A percentile compares a stretch with the other conserved stretches of the same genome.
These are phyloP conservation scores for Knoxia roxburghii DNA, from an alignment of 257 asterid genomes.

Conservation along the genomic window DNA sequence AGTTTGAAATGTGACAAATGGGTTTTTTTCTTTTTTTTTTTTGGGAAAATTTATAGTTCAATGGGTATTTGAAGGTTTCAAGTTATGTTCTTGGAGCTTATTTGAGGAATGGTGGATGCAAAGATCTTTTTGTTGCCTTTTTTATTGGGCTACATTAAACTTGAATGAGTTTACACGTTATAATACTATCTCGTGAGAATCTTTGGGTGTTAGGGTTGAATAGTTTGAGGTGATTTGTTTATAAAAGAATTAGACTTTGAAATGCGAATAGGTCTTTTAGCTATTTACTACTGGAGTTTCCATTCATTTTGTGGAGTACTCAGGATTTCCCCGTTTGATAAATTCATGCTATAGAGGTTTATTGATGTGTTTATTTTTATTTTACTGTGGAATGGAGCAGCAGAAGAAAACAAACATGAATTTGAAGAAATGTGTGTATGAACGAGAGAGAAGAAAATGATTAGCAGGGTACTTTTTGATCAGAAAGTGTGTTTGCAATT, in stretches of 20 bases:
- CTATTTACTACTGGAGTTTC: background rate
- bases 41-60: background rate
- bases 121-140: background rate
- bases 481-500: background rate
- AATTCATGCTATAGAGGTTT: too few relatives aligned
- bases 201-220: background rate
- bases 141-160: background rate
- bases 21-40: background rate
- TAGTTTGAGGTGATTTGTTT: background rate
- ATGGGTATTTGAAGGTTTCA: background rate
- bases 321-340: background rate
- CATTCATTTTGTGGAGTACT: background rate
- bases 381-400: background rate
- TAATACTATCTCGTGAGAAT: background rate
- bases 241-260: background rate
- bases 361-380: background rate
- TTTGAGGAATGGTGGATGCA: background rate
- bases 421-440: background rate
- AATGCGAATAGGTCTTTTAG: background rate
- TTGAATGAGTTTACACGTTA: background rate
- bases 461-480: background rate
- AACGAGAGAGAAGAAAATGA: background rate
- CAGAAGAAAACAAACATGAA: background rate
- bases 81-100: background rate
- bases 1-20: background rate